Evolutionary conservation across 257 asterid species (phyloP).

Genomic region (Przewalskia tangutica): DNA sequence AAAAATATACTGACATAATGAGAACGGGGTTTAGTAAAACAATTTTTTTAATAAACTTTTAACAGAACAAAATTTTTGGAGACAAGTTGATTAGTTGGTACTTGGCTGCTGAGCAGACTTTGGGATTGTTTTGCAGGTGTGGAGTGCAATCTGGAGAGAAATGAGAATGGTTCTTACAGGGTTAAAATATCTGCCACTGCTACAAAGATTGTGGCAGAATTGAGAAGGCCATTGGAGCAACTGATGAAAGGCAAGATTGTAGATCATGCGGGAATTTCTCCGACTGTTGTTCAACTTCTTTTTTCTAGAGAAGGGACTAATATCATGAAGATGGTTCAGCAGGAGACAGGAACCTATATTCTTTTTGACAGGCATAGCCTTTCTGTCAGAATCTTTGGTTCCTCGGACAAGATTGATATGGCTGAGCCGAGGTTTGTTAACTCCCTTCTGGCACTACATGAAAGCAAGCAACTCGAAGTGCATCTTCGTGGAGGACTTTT

Average conservation of each 20-base stretch:
- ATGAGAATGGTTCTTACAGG: conserved; percentile 53
- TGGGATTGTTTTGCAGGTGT: conserved; percentile 49
- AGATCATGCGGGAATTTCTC: conserved; percentile 53
- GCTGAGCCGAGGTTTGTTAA: conserved; percentile 43
- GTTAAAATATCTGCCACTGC: conserved; percentile 74
- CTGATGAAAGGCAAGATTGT: conserved; percentile 64
- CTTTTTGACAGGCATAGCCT: conserved; percentile 55
- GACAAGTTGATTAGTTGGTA: background rate
- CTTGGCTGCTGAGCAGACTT: background rate
- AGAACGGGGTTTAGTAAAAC: background rate
- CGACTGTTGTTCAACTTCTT: conserved; percentile 50
- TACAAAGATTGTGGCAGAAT: conserved; percentile 65
- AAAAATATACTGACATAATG: background rate
- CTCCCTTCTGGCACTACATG: conserved; percentile 43
- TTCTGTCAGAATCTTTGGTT: conserved; percentile 52
- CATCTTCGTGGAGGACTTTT: conserved; percentile 53
- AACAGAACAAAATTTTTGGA: background rate
- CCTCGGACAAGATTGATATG: conserved; percentile 30
- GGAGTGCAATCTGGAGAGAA: conserved; percentile 45
- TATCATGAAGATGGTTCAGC: conserved; percentile 52
- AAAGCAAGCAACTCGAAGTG: conserved; percentile 69
- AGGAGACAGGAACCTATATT: conserved; percentile 52
- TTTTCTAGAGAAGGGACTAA: conserved; percentile 66
- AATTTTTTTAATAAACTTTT: too few relatives aligned
- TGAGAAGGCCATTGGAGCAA: conserved; percentile 57